Base-by-base conservation (phyloP, 1,139 yeast species). In the Nakaseomyces kungkrabaensis region DNA sequence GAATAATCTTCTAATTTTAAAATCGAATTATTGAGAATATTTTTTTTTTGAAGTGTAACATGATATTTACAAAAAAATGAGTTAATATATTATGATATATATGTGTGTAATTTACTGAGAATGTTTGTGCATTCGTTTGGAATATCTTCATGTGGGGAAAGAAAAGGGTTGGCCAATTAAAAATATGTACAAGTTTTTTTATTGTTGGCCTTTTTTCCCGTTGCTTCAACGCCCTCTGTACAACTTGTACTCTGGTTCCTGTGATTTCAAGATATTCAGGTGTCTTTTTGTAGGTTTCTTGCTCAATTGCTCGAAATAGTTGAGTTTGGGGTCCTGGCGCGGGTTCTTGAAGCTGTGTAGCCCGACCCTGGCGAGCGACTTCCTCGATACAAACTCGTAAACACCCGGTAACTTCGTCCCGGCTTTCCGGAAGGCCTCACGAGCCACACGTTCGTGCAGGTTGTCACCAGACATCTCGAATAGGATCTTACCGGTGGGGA, bases 401-500 rank as follows among this genome's bases (percentile, higher is more conserved):
- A 81, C 77, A 9, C 98, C 97, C 0, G 99, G 98, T 51, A 92
- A 75, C 68, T 90, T 92, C 57, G 83, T 90, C 36, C 94, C 84
- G 2, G 97, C 97, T 66, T 88, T 86, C 67, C 96, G 78, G 61
- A 92, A 78, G 1, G 96, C 95, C 60, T 92, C 97, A 62, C 87
- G 79, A 26, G 97, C 97, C 33, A 88, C 86, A 59, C 79, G 81
- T 64, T 88, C 96, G 68, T 94, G 97, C 58, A 92, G 76, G 56
- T 78, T 72, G 42, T 72, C 75, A 43, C 82, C 83, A 55, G 73
- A 76, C 63, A 90, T 81, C 70, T 92, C 99, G 65, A 90, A 89
- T 36, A 89, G 73, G 46, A 92, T 82, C 64, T 89, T 89, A 4
- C 99, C 99, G 0, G 97, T 89, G 45, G 98, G 95, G 22, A 92